Evolutionary conservation across 1,284 basidiomycete genomes (phyloP).

Genomic region (Ceratobasidium sp.): DNA sequence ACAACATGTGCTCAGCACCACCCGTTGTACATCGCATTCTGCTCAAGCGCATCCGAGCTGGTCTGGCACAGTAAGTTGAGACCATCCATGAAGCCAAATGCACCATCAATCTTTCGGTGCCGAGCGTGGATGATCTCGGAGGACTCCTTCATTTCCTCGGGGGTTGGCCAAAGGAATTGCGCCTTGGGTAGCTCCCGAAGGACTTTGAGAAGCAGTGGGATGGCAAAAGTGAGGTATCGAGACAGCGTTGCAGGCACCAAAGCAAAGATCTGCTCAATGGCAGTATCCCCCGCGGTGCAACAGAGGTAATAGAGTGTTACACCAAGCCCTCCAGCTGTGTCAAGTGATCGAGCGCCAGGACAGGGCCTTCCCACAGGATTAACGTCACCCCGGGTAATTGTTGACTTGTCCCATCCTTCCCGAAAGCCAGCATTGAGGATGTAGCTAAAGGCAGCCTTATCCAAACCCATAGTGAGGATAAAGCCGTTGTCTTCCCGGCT

Average conservation of each 20-base stretch:
- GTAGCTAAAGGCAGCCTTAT: too few species aligned
- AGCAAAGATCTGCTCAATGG: slow-evolving; percentile 60
- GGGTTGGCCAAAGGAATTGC: slow-evolving; percentile 57
- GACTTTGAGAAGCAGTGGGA: slow-evolving; percentile 56
- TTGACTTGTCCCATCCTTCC: too few species aligned
- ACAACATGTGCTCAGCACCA: slow-evolving; percentile 63
- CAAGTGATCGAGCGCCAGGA: too few species aligned
- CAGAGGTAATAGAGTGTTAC: too few species aligned
- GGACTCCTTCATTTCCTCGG: slow-evolving; percentile 55
- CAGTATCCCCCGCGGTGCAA: too few species aligned
- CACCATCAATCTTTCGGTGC: slow-evolving; percentile 60
- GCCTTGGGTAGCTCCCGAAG: slow-evolving; percentile 57
- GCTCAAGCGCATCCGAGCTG: slow-evolving; percentile 58
- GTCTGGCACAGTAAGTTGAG: slow-evolving; percentile 53
- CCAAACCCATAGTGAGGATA: too few species aligned
- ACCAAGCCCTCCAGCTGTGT: too few species aligned
- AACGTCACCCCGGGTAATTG: too few species aligned
- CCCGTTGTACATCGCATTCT: slow-evolving; percentile 66
- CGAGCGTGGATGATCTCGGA: slow-evolving; percentile 55
- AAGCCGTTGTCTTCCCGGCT: too few species aligned
- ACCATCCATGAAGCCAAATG: slow-evolving; percentile 59
- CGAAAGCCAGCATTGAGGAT: too few species aligned
- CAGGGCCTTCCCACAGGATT: too few species aligned
- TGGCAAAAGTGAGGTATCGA: slow-evolving; percentile 59
- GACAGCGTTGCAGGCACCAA: slow-evolving; percentile 54